phyloP scores from a whole-genome alignment of 2,329 filamentous ascomycete species.

The Talaromyces sp. region DNA sequence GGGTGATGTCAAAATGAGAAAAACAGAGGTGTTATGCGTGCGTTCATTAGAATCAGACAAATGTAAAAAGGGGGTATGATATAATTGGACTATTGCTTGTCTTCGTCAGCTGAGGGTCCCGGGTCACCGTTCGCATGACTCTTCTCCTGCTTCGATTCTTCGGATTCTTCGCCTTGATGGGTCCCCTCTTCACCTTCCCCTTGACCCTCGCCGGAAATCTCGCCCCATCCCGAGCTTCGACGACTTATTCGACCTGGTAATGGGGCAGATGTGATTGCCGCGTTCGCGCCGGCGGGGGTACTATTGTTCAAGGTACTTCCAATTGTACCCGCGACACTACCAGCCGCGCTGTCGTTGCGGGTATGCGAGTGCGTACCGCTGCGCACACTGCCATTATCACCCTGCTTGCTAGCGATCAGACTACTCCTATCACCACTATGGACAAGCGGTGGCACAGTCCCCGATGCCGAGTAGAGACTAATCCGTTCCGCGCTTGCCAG shows the following conservation, averaged over 20 bases:
- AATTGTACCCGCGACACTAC: constrained; percentile 55
- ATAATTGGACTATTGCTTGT: background rate
- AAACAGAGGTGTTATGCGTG: constrained; percentile 5
- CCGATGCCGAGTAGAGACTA: constrained; percentile 73
- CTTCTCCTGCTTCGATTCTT: constrained; percentile 26
- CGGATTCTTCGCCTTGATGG: constrained; percentile 33
- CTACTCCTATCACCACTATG: constrained; percentile 72
- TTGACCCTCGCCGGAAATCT: constrained; percentile 39
- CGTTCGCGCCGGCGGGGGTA: background rate
- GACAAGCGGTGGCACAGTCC: constrained; percentile 55
- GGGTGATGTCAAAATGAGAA: background rate
- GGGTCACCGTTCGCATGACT: background rate
- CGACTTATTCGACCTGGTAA: constrained; percentile 39
- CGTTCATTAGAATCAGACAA: background rate
- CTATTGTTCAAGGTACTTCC: constrained; percentile 33
- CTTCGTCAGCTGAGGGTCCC: constrained; percentile 1
- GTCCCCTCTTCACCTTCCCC: constrained; percentile 21
- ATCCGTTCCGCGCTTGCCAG: constrained; percentile 58
- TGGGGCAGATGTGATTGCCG: constrained; percentile 28
- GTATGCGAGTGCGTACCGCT: constrained; percentile 75
- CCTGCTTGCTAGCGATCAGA: constrained; percentile 66
- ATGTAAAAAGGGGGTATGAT: too few species aligned
- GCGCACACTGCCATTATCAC: constrained; percentile 72
- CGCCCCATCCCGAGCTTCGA: constrained; percentile 45
- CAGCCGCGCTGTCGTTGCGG: constrained; percentile 75